Evolutionary conservation across 768 basidiomycete genomes (phyloP), one percentile per base, ranked within the genome.

Genomic region (Mycena polygramma): DNA sequence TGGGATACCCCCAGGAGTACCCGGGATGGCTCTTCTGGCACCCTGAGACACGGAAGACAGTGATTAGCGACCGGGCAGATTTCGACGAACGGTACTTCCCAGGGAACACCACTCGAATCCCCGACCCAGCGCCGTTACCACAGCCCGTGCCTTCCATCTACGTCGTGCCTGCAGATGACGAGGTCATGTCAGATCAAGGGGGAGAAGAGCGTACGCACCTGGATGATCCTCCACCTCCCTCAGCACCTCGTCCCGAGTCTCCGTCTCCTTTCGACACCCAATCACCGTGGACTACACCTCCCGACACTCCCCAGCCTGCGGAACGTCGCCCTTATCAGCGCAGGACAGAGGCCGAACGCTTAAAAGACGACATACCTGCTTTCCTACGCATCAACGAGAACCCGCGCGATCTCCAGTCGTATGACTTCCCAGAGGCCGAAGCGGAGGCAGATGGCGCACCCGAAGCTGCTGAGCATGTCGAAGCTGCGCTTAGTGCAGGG

Each of bases 11-110:
- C 1, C 26, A 45, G 30, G 76, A 75, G 8, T 74, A 76, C 30
- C 81, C 81, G 39, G 82, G 77, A 2, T 84, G 81, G 79, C 57
- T 68, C 30, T 80, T 84, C 67, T 83, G 78, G 60, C 30, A 30
- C 30, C 30, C 30, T 30, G 30, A 30, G 30, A 30, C 30, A 30
- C 2, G 30, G 30, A 30, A 30, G 30, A 30, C 30, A 6, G 30
- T 30, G 30, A 30, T 30, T 6, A 30, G 30, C 30, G 30, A 30
- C 6, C 30, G 30, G 30, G 30, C 30, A 30, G 30, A 30, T 30
- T 30, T 30, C 6, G 30, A 30, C 30, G 30, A 82, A 60, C 36
- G 74, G 7, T 65, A 70, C 53, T 78, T 79, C 52, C 77, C 79
- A 30, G 79, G 79, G 10, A 72, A 72, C 53, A 22, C 46, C 14